Evolutionary conservation across 345 rosid genomes (phyloP), one percentile per base, ranked within the genome.

Genomic region (Camelina neglecta): DNA sequence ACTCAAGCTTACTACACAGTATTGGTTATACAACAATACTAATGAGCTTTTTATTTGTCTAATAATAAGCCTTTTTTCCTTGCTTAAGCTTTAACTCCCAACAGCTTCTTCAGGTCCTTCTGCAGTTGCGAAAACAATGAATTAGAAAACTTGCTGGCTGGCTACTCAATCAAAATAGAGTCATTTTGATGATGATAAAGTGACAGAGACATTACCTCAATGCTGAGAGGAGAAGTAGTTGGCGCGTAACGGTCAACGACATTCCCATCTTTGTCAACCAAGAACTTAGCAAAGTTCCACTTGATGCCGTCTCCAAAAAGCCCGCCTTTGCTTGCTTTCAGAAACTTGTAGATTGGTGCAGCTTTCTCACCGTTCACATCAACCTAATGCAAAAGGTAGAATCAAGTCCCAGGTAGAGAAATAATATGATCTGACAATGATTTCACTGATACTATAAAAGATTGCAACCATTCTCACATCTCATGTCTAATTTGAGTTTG

Each of bases 271-370:
- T 90, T 88, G 72, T 87, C 88, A 11, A 89, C 85, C 78, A 92
- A 87, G 78, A 89, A 93, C 87, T 95, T 93, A 65, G 96, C 71
- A 26, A 90, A 95, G 69, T 93, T 93, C 98, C 98, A 95, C 85
- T 93, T 91, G 72, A 95, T 84, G 44, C 75, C 61, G 51, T 85
- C 89, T 24, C 94, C 97, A 39, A 90, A 83, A 8, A 84, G 26
- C 44, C 97, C 92, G 11, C 96, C 94, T 84, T 92, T 96, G 85
- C 86, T 86, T 1, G 94, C 83, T 82, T 89, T 96, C 73, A 96
- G 80, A 83, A 82, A 85, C 83, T 93, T 90, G 90, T 90, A 95
- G 55, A 95, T 18, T 7, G 99, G 98, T 58, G 86, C 89, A 29
- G 96, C 84, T 0, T 65, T 84, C 5, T 85, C 78, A 6, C 99